phyloP scores from a whole-genome alignment of 352 stramenopile species.

The Phytophthora citrophthora region DNA sequence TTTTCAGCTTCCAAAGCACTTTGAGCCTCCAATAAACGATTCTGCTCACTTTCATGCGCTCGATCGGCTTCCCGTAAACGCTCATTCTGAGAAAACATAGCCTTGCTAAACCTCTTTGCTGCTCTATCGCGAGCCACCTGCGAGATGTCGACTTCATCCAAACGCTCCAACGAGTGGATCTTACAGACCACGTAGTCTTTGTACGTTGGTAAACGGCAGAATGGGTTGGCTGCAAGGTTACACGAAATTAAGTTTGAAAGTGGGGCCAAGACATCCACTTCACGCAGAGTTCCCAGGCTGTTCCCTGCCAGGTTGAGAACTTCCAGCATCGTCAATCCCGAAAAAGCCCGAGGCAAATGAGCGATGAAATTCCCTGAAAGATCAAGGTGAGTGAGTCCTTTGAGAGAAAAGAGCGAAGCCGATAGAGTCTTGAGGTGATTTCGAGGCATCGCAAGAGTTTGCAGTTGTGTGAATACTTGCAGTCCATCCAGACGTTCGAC shows the following conservation, averaged over 20 bases:
- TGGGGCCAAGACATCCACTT: slow-evolving; percentile 65
- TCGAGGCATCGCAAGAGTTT: slow-evolving; percentile 54
- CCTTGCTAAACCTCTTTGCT: slow-evolving; percentile 64
- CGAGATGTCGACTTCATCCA: slow-evolving; percentile 65
- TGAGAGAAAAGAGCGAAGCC: slow-evolving; percentile 50
- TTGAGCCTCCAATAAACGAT: slow-evolving; percentile 57
- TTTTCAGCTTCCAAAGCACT: slow-evolving; percentile 79
- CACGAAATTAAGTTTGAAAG: slow-evolving; percentile 72
- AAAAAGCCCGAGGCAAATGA: slow-evolving; percentile 70
- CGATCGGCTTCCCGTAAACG: slow-evolving; percentile 50
- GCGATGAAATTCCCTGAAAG: slow-evolving; percentile 84
- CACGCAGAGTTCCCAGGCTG: slow-evolving; percentile 69
- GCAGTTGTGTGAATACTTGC: slow-evolving; percentile 53
- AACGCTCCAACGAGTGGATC: slow-evolving; percentile 57
- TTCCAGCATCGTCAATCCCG: slow-evolving; percentile 56
- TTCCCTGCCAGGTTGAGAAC: slow-evolving; percentile 76
- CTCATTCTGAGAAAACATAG: slow-evolving; percentile 62
- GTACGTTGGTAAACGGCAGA: slow-evolving; percentile 80
- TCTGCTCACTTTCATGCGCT: slow-evolving; percentile 62
- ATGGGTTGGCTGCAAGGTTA: slow-evolving; percentile 71
- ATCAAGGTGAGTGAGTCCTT: slow-evolving; percentile 55
- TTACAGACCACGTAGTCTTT: slow-evolving; percentile 78
- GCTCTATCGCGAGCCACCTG: slow-evolving; percentile 57
- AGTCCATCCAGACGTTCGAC: slow-evolving; percentile 63
- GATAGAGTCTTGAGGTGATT: slow-evolving; percentile 80